Evolutionary conservation across 2,329 filamentous ascomycete species (phyloP), one percentile per base, ranked within the genome.

Genomic region (Trichophyton rubrum): DNA sequence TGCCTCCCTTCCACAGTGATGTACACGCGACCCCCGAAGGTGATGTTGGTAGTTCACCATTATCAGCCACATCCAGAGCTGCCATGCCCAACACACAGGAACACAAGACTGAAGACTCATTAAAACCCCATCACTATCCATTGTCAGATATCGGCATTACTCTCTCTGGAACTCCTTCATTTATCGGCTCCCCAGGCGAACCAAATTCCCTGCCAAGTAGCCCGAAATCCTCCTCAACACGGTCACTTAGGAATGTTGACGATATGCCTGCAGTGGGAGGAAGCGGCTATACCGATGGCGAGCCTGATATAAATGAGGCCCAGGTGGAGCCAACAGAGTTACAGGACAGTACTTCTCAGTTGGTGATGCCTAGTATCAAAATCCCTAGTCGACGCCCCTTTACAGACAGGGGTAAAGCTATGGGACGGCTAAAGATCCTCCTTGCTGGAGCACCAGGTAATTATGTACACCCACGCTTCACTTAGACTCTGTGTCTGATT

Each of bases 321-420:
- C 58, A 62, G 11, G 59, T 62, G 8, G 66, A 64, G 6, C 70
- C 71, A 7, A 67, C 68, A 8, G 68, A 68, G 56, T 59, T 72
- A 2, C 67, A 69, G 30, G 73, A 74, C 62, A 72, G 76, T 68
- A 67, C 75, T 11, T 75, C 77, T n/a, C 91, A 97, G 72, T 81
- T 99, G n/a, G 89, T 99, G 62, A 99, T 99, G 93, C 93, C 93
- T 3, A 96, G 90, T 69, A 86, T 99, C 68, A 85, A 84, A 63
- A 93, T 99, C 83, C 92, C 93, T 2, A 88, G 84, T 63, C 85
- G 93, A 57, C 82, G 90, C 58, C 91, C 91, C 0, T 97, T 97
- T 72, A 96, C 93, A 0, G 84, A 88, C n/a, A 82, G 82, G 55
- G 93, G 93, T 15, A 92, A 87, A 75, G 81, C 81, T 38, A 82